phyloP scores from a whole-genome alignment of 1,284 basidiomycete genomes.

The Apiotrichum montevideense region DNA sequence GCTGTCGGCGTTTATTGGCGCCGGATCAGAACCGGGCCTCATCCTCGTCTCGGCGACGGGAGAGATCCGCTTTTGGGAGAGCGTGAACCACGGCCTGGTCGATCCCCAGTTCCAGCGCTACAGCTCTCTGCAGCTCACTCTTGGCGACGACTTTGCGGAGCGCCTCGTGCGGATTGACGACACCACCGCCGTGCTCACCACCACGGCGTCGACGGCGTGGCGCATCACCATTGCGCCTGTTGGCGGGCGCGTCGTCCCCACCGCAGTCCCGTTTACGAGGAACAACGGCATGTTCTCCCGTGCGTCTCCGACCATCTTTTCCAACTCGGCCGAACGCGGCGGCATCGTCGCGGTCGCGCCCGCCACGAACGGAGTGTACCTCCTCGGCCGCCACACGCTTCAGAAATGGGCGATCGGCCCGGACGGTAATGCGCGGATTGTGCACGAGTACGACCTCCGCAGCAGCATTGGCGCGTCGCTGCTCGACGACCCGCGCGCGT shows the following conservation, averaged over 20 bases:
- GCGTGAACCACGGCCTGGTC: conserved; percentile 42
- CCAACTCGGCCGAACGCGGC: conserved; percentile 20
- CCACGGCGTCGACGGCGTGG: conserved; percentile 39
- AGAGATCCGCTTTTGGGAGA: conserved; percentile 47
- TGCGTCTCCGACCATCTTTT: conserved; percentile 28
- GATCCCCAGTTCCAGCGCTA: conserved; percentile 21
- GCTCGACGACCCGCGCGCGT: conserved; percentile 23
- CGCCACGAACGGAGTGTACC: conserved; percentile 19
- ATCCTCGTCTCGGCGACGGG: conserved; percentile 43
- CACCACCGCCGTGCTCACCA: conserved; percentile 41
- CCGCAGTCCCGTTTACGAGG: conserved; percentile 32
- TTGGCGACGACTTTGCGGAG: conserved; percentile 44
- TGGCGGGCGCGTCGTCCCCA: conserved; percentile 34
- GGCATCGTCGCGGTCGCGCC: conserved; percentile 30
- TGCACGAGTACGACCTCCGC: conserved; percentile 35
- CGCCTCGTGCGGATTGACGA: conserved; percentile 34
- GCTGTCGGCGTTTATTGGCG: conserved; percentile 31
- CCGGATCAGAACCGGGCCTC: conserved; percentile 46
- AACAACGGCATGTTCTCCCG: conserved; percentile 41
- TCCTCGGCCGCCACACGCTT: conserved; percentile 32
- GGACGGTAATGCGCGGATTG: conserved; percentile 27
- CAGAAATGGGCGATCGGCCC: conserved; percentile 36
- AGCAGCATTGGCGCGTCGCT: conserved; percentile 27
- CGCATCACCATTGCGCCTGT: conserved; percentile 33
- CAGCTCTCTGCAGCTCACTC: conserved; percentile 23